Base-by-base conservation (phyloP, 345 rosid genomes). In the Moringa oleifera region DNA sequence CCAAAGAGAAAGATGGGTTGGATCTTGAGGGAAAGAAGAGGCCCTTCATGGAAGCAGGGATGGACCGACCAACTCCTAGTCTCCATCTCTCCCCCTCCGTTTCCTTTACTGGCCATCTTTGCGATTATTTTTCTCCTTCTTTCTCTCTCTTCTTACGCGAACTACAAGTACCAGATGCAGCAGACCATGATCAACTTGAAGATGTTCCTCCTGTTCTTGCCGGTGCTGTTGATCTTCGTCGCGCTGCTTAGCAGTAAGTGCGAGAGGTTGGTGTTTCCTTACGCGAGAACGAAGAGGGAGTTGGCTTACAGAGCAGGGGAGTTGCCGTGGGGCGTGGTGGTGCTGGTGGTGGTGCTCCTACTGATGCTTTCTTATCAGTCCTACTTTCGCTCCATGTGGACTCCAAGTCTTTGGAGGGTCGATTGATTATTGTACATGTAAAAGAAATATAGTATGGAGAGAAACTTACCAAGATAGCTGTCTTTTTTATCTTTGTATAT, bases 291-390 rank as follows among this genome's bases (percentile, higher is more conserved):
- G 23, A 66, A 60, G 61, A 61, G 70, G 9, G 76, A 70, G 6
- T 24, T 55, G 18, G 72, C 51, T 10, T 57, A 24, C 47, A 70
- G 66, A 7, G 64, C 58, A 28, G 51, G 81, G 36, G 69, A 71
- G 51, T 64, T 88, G 70, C 91, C 88, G 0, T 89, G 96, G 97
- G 83, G 88, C 8, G 64, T 80, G 25, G 58, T 60, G 55, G 24
- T 75, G 62, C 62, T 87, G 77, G 76, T 87, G 20, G 51, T 65
- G 22, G 57, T 82, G 76, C 68, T 87, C 57, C 83, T 85, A 65
- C 28, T 87, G 57, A 66, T 92, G 79, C 76, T 87, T 31, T 84
- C 83, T 69, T 81, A 75, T 64, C 95, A 80, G 69, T 81, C 95
- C 0, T 76, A 80, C 31, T 69, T 85, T 25, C 89, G 78, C 74